phyloP scores from a whole-genome alignment of 2,329 filamentous ascomycete genomes.

The Parastagonospora nodorum region DNA sequence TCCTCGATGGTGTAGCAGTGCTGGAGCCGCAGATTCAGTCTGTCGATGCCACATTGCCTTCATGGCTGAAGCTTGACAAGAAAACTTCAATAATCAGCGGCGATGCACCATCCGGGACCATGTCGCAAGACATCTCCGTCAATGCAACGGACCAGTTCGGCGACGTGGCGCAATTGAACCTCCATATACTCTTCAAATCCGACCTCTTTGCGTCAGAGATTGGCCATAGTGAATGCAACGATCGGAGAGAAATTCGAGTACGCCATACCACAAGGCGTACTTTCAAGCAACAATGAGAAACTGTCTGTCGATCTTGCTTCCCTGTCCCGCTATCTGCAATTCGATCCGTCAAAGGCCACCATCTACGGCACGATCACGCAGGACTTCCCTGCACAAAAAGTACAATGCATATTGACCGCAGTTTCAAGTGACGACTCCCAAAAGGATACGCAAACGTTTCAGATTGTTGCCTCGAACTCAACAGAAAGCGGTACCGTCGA shows the following conservation, averaged over 20 bases:
- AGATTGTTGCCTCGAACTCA: slow-evolving; percentile 41
- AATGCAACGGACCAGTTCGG: slow-evolving; percentile 63
- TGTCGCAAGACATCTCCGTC: slow-evolving; percentile 67
- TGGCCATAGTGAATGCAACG: slow-evolving; percentile 53
- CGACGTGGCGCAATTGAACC: slow-evolving; percentile 63
- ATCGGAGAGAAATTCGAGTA: slow-evolving; percentile 57
- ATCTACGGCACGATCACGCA: slow-evolving; percentile 57
- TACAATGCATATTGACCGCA: slow-evolving; percentile 53
- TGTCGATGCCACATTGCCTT: slow-evolving; percentile 62
- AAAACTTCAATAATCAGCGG: slow-evolving; percentile 67
- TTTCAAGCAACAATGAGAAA: slow-evolving; percentile 47
- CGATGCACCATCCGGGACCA: slow-evolving; percentile 63
- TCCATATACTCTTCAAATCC: slow-evolving; percentile 52
- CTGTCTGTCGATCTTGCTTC: slow-evolving; percentile 53
- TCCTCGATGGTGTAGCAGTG: slow-evolving; percentile 49
- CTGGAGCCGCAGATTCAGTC: slow-evolving; percentile 57
- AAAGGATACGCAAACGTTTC: slow-evolving; percentile 52
- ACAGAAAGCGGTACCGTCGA: slow-evolving; percentile 8
- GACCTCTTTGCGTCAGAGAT: slow-evolving; percentile 53
- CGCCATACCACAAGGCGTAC: slow-evolving; percentile 51
- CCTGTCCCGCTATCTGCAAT: slow-evolving; percentile 56
- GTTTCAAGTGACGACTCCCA: slow-evolving; percentile 31
- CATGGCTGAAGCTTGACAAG: slow-evolving; percentile 72
- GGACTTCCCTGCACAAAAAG: slow-evolving; percentile 43
- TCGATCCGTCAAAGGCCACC: slow-evolving; percentile 50